These are phyloP conservation scores for Hypoxylon fragiforme DNA, from an alignment of 495 filamentous ascomycete species.

Conservation along the genomic window DNA sequence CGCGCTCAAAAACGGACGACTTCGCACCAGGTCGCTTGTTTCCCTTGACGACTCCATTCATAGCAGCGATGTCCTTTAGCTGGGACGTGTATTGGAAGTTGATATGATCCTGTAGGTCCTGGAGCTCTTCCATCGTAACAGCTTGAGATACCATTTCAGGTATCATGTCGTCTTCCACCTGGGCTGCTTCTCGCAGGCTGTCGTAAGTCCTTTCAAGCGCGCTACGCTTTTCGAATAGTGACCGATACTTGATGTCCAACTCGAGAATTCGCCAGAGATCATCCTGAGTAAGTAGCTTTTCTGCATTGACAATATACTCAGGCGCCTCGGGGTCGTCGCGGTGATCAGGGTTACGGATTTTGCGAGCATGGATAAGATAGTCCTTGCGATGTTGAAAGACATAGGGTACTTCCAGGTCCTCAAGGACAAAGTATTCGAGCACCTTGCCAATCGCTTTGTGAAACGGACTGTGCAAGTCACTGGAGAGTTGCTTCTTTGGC, in stretches of 20 bases:
- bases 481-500: constrained; percentile 73
- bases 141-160: constrained; percentile 80
- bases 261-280: constrained; percentile 95
- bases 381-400: constrained; percentile 98
- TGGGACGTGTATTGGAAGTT: constrained; percentile 90
- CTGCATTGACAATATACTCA: constrained; percentile 73
- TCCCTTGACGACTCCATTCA: constrained; percentile 58
- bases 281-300: constrained; percentile 88
- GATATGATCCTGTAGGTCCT: constrained; percentile 94
- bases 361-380: constrained; percentile 91
- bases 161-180: constrained; percentile 63
- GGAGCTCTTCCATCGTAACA: constrained; percentile 85
- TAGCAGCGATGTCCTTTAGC: constrained; percentile 70
- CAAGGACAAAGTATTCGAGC: constrained; percentile 90
- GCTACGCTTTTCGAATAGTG: constrained; percentile 85
- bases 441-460: constrained; percentile 86
- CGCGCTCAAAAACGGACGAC: constrained; percentile 75
- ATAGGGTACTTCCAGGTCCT: constrained; percentile 93
- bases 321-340: constrained; percentile 62
- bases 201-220: constrained; percentile 77
- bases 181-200: constrained; percentile 61
- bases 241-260: constrained; percentile 89
- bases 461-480: constrained; percentile 77
- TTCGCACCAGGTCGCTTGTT: constrained; percentile 77
- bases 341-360: constrained; percentile 62